Evolutionary conservation across 768 basidiomycete genomes (phyloP), one percentile per base, ranked within the genome.

Genomic region (Cyclocybe aegerita): DNA sequence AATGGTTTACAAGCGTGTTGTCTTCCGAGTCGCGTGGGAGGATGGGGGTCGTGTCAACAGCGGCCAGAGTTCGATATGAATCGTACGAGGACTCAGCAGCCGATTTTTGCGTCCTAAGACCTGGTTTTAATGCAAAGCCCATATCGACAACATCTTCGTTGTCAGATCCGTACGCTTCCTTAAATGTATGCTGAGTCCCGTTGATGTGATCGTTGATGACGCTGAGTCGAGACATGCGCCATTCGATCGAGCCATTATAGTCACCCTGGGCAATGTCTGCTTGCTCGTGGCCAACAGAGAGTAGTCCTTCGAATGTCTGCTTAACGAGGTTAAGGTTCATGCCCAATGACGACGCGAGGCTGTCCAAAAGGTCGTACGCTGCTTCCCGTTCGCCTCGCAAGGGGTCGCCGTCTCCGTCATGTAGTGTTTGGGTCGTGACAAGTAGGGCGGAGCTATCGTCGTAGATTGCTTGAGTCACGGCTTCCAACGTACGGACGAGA

Each of bases 211-310:
- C 75, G 56, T 78, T 78, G 58, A 81, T 79, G 61, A 77, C 72
- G 58, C 86, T 87, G 39, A 86, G 65, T 11, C 86, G 82, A 11
- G 87, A 89, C 72, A 82, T 79, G 15, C 89, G 77, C 85, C 86
- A 85, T 49, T 88, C 85, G 48, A 90, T 90, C 1, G 88, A 86
- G 4, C 81, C 82, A 48, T 76, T 81, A 66, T 90, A 89, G 52
- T 88, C 85, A 46, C 79, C 83, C 63, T 81, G 80, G 14, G 83
- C 81, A 35, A 85, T 70, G 10, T 85, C 81, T 2, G 81, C 84
- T 66, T 91, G 88, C 47, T 88, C 83, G 49, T 84, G 80, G 4
- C 87, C 88, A 12, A 89, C 65, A 0, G 76, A 68, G 23, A 88
- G 66, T 16, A 91, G 71, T 11, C 72, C 76, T 37, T 90, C 85